phyloP scores from a whole-genome alignment of 2,329 filamentous ascomycete genomes.

The Epichloe baconii region DNA sequence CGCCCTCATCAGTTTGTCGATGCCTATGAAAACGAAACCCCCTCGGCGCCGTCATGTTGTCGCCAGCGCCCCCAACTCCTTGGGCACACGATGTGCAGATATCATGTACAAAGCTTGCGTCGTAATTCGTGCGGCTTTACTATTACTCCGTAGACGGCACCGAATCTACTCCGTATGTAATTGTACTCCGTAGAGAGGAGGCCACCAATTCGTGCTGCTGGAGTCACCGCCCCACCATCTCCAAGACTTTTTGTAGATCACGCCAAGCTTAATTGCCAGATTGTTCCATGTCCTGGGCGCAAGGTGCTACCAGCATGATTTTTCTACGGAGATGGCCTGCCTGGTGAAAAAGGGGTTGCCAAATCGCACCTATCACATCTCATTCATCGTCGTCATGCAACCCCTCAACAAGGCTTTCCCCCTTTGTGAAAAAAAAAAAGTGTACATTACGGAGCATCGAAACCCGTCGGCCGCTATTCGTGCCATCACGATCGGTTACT shows the following conservation, averaged over 20 bases:
- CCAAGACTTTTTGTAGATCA: not conserved
- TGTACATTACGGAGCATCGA: not conserved
- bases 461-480: not conserved
- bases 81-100: too few relatives aligned
- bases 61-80: too few relatives aligned
- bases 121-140: too few relatives aligned
- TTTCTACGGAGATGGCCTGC: not conserved
- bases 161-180: too few relatives aligned
- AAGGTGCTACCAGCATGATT: not conserved
- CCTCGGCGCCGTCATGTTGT: too few relatives aligned
- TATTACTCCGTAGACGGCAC: too few relatives aligned
- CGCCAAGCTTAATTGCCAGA: not conserved
- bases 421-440: not conserved
- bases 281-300: not conserved
- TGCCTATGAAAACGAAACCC: too few relatives aligned
- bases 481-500: conserved; percentile 2
- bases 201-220: not conserved
- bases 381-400: not conserved
- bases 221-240: not conserved
- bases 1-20: too few relatives aligned
- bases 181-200: too few relatives aligned
- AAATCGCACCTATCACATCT: not conserved
- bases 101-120: too few relatives aligned
- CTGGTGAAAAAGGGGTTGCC: not conserved
- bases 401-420: not conserved